These are phyloP conservation scores for Nannochloropsis granulata DNA, from an alignment of 108 stramenopile genomes.

Conservation along the genomic window DNA sequence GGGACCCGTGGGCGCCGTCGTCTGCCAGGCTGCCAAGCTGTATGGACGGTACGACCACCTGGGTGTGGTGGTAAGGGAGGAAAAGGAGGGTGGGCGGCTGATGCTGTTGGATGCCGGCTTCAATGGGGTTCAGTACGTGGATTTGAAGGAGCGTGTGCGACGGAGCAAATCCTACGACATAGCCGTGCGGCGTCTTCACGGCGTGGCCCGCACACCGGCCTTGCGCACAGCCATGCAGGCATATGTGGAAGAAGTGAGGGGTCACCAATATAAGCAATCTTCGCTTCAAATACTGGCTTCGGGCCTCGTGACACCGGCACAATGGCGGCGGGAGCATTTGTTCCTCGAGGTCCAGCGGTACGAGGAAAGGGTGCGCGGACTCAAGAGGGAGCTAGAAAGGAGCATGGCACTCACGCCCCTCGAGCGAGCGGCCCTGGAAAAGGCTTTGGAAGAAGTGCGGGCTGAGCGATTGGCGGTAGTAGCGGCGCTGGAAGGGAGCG, in stretches of 20 bases:
- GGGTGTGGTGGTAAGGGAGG: constrained; percentile 22
- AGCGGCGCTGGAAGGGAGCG: background rate
- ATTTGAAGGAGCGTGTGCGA: constrained; percentile 5
- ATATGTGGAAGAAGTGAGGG: background rate
- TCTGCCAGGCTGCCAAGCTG: constrained; percentile 13
- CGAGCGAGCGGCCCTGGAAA: background rate
- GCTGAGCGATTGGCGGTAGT: background rate
- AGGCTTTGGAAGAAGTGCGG: background rate
- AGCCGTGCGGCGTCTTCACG: background rate
- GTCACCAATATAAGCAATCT: background rate
- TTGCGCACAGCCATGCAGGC: background rate
- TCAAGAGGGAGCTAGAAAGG: background rate
- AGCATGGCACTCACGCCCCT: background rate
- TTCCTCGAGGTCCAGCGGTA: background rate
- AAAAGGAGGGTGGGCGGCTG: background rate
- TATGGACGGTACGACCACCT: constrained; percentile 13
- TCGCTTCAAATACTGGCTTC: background rate
- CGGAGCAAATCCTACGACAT: constrained; percentile 17
- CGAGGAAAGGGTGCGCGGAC: background rate
- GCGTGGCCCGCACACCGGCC: background rate
- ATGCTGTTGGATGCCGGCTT: constrained; percentile 15
- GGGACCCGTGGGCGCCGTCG: background rate
- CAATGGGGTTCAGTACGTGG: constrained; percentile 11
- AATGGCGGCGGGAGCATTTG: background rate
- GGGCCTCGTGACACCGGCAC: background rate